A percentile compares a stretch with the other conserved stretches of the same genome.
Conservation (phyloP, 2,329 filamentous ascomycete species). For the Emergomyces africanus region DNA sequence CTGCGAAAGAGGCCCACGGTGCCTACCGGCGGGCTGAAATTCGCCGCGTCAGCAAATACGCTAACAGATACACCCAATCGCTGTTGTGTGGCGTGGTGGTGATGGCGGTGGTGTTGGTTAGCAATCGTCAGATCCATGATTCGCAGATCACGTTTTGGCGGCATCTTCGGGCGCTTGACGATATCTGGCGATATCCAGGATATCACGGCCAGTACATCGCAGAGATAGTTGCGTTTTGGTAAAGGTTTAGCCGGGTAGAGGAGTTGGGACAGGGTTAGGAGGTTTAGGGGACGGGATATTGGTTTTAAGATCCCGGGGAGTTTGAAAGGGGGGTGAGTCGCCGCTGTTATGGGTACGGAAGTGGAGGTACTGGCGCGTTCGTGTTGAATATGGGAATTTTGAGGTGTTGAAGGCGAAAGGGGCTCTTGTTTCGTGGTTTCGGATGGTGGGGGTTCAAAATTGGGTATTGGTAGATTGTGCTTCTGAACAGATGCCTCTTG, state of each 20-base stretch:
- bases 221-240: constrained; percentile 16
- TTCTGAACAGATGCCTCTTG: neutral
- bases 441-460: neutral
- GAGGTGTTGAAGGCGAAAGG: neutral
- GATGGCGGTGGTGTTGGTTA: neutral
- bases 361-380: too few relatives aligned
- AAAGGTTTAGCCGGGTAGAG: constrained; percentile 9
- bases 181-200: constrained; percentile 15
- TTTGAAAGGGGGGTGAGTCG: neutral
- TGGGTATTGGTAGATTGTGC: neutral
- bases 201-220: constrained; percentile 16
- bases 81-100: neutral
- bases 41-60: constrained; percentile 17
- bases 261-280: constrained; percentile 11
- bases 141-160: constrained; percentile 19
- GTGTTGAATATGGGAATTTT: neutral
- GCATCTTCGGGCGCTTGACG: constrained; percentile 15
- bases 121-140: constrained; percentile 16
- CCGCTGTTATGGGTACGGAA: neutral
- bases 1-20: constrained; percentile 17
- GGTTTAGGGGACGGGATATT: constrained; percentile 5
- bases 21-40: constrained; percentile 15
- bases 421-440: neutral
- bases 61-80: constrained; percentile 15
- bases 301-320: neutral